Conservation (phyloP, 768 basidiomycete genomes). For the Podaxis sp. region DNA sequence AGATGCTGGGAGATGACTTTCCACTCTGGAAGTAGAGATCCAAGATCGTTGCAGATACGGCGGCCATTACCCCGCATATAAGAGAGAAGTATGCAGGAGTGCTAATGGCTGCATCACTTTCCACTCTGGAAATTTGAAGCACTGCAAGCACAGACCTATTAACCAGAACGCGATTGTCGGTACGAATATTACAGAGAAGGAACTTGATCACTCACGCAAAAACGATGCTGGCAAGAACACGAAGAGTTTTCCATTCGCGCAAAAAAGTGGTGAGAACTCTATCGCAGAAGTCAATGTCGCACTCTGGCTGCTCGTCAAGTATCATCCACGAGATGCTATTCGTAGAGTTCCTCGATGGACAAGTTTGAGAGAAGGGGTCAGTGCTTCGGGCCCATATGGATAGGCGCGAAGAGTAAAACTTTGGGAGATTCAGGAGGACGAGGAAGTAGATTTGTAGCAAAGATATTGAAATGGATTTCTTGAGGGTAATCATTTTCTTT, state of each 20-base stretch:
- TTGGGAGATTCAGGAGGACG: constrained; percentile 6
- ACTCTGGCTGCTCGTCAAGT: not conserved
- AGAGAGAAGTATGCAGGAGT: constrained; percentile 4
- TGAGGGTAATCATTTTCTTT: not conserved
- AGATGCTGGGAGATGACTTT: constrained; percentile 6
- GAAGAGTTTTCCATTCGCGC: constrained; percentile 7
- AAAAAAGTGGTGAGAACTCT: not conserved
- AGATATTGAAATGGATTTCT: not conserved
- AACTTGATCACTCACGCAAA: constrained; percentile 1
- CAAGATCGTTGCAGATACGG: constrained; percentile 8
- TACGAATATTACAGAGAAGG: not conserved
- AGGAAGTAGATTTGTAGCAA: not conserved
- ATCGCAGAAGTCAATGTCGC: constrained; percentile 1
- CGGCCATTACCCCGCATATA: constrained; percentile 1
- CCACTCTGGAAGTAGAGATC: constrained; percentile 9
- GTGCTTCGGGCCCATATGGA: not conserved
- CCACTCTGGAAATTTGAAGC: constrained; percentile 8
- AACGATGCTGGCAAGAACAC: not conserved
- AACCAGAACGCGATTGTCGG: not conserved
- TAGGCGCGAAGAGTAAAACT: constrained; percentile 6
- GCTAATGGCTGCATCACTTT: not conserved
- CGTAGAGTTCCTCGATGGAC: not conserved
- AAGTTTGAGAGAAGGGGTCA: not conserved
- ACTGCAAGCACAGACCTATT: constrained; percentile 6
- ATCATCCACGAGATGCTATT: not conserved